Conservation (phyloP, 371 early-diverging fungal species). For the Syncephalis plumigaleata region DNA sequence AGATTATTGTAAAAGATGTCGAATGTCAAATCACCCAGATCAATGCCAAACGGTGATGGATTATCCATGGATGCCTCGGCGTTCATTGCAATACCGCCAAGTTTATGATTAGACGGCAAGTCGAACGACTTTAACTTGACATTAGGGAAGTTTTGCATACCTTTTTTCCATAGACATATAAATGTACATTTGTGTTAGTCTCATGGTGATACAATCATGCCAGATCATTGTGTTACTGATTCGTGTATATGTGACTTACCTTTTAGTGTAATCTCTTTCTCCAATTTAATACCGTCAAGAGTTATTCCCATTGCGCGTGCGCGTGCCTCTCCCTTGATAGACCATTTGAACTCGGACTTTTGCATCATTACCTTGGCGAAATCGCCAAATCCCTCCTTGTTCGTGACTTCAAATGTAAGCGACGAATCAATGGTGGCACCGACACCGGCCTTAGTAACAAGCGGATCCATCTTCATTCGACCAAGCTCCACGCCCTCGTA, state of each 20-base stretch:
- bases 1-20: conserved; percentile 23
- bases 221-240: background rate
- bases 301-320: conserved; percentile 23
- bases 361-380: conserved; percentile 27
- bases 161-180: conserved; percentile 10
- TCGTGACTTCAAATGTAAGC: conserved; percentile 17
- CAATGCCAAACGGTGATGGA: conserved; percentile 31
- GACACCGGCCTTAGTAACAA: conserved; percentile 10
- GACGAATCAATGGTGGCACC: conserved; percentile 24
- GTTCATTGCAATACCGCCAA: conserved; percentile 27
- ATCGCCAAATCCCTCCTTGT: conserved; percentile 18
- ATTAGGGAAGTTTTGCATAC: conserved; percentile 20
- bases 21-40: conserved; percentile 26
- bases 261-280: conserved; percentile 22
- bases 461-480: conserved; percentile 20
- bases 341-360: conserved; percentile 26
- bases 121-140: conserved; percentile 24
- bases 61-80: conserved; percentile 22
- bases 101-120: conserved; percentile 22
- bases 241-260: conserved; percentile 10
- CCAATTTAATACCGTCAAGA: conserved; percentile 10
- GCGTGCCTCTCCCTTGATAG: conserved; percentile 22
- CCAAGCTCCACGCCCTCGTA: conserved; percentile 22
- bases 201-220: background rate
- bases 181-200: background rate